Evolutionary conservation across 2,329 filamentous ascomycete species (phyloP), one percentile per base, ranked within the genome.

Genomic region (Zymoseptoria brevis): DNA sequence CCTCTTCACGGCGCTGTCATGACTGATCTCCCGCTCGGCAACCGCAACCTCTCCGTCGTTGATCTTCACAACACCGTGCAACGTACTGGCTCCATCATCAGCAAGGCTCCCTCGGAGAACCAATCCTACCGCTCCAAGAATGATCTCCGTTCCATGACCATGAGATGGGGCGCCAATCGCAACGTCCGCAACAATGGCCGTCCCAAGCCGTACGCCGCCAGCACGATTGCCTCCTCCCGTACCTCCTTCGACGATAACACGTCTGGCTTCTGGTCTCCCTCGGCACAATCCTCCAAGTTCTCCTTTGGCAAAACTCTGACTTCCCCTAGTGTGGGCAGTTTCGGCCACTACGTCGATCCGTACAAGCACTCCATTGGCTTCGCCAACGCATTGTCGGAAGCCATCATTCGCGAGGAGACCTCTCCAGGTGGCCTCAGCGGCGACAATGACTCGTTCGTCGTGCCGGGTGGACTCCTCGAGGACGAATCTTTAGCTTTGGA

Each of bases 321-420:
- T 0, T 93, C 91, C 2, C 89, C 94, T 79, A 96, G 92, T 4
- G 88, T 96, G 68, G 90, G 96, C 71, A 96, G 92, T 0, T 86
- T 97, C 67, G 87, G 86, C 19, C 91, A 89, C 1, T 83, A 85
- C 35, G 59, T 64, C 24, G 83, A 86, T 53, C 86, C 85, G 68
- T 96, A 93, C 73, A 91, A 96, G 74, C 92, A 96, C 75, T 95
- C 91, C 0, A 96, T 99, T 70, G 94, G 94, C 0, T 99, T 99
- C 71, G 94, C 94, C 57, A 97, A 96, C 72, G 94, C 94, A 3
- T 81, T 99, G 9, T 96, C 91, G 68, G 93, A 97, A 72, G 93
- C 93, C 41, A 99, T 97, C 64, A 96, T 96, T 65, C 88, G 94
- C 4, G 93, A 96, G 68, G 90, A 95, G 68, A 81, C 82, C 52